Conservation (phyloP, 345 rosid genomes). For the Murraya koenigii region DNA sequence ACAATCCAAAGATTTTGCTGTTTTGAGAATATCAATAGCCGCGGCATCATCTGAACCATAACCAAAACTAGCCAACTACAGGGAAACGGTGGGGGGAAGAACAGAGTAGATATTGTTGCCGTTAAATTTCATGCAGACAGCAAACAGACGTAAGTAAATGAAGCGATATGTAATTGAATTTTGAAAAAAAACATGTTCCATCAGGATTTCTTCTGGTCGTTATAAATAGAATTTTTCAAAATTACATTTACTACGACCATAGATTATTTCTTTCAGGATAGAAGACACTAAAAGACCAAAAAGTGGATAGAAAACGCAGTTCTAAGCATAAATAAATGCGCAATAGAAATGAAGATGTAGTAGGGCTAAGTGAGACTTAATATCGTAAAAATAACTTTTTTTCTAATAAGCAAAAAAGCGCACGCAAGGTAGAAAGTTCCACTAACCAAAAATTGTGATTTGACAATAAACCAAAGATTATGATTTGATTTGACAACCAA, state of each 20-base stretch:
- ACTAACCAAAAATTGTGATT: not conserved
- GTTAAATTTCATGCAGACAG: not conserved
- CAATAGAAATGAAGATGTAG: not conserved
- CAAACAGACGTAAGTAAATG: not conserved
- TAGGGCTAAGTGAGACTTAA: not conserved
- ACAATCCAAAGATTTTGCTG: constrained; percentile 46
- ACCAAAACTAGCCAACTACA: constrained; percentile 79
- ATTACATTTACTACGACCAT: not conserved
- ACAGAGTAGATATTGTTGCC: constrained; percentile 15
- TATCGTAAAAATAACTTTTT: not conserved
- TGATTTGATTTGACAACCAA: too few species aligned
- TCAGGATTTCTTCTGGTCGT: not conserved
- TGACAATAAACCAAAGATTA: too few species aligned
- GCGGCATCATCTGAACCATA: constrained; percentile 62
- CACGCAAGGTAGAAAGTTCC: not conserved
- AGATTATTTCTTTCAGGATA: not conserved
- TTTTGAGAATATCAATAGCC: constrained; percentile 62
- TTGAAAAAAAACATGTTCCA: not conserved
- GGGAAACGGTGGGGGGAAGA: too few species aligned
- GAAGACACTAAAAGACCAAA: not conserved
- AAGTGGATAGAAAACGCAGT: not conserved
- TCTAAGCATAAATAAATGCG: not conserved
- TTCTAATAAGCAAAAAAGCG: not conserved
- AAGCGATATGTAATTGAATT: too few species aligned
- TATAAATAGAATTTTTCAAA: not conserved